A percentile compares a stretch with the other conserved stretches of the same genome.
These are phyloP conservation scores for Globisporangium paroecandrum DNA, from an alignment of 352 stramenopile species.

Conservation along the genomic window DNA sequence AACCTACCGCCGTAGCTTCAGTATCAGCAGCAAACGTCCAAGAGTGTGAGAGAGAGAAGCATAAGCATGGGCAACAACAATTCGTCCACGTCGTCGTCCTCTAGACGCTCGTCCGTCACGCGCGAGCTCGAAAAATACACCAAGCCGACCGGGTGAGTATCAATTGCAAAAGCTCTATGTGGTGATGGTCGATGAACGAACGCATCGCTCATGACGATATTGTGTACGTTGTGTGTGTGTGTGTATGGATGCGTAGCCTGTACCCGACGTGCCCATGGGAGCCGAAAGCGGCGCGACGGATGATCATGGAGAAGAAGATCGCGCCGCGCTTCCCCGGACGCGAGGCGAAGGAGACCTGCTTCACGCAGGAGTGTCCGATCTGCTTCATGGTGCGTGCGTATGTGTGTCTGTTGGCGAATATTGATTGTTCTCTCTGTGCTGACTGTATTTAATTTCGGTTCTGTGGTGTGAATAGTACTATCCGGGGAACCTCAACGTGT, in stretches of 20 bases:
- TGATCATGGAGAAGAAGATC: conserved; percentile 75
- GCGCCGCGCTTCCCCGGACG: conserved; percentile 66
- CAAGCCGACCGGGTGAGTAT: conserved; percentile 49
- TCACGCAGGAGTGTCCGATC: conserved; percentile 78
- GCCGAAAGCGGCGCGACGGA: conserved; percentile 45
- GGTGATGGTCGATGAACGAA: neutral
- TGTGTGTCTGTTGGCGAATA: neutral
- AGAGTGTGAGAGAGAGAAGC: neutral
- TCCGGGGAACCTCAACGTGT: conserved; percentile 53
- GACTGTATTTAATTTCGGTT: neutral
- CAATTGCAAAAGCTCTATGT: neutral
- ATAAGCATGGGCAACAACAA: conserved; percentile 64
- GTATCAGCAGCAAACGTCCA: neutral
- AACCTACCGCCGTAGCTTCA: neutral
- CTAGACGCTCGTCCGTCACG: conserved; percentile 30
- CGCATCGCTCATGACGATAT: neutral
- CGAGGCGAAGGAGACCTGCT: conserved; percentile 56
- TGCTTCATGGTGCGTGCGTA: conserved; percentile 61
- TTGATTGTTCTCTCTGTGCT: neutral
- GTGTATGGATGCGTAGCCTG: conserved; percentile 31
- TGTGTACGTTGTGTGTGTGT: neutral
- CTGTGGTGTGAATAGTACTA: conserved; percentile 41
- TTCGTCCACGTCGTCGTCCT: conserved; percentile 38
- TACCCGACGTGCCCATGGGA: conserved; percentile 81
- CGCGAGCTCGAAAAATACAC: conserved; percentile 71